phyloP scores from a whole-genome alignment of 2,329 filamentous ascomycete species.

The Cladosporium sp. region DNA sequence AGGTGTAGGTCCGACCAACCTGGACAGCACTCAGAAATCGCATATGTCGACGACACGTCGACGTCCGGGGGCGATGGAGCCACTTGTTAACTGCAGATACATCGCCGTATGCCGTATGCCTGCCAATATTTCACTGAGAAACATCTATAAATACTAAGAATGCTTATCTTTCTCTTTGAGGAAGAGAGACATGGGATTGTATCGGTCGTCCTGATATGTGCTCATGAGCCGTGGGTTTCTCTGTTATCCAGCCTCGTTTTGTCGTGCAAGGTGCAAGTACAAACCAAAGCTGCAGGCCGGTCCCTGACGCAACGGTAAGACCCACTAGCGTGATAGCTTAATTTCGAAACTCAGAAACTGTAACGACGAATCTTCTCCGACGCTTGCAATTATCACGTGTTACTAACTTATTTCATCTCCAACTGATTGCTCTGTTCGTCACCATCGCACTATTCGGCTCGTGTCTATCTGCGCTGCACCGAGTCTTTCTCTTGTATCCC shows the following conservation, averaged over 20 bases:
- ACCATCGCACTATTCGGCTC: not conserved
- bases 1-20: not conserved
- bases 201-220: not conserved
- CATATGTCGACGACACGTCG: not conserved
- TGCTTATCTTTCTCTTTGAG: not conserved
- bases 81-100: not conserved
- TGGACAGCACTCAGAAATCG: not conserved
- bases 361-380: not conserved
- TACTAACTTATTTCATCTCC: not conserved
- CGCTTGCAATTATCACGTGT: not conserved
- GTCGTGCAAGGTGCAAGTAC: not conserved
- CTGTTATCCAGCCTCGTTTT: not conserved
- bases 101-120: not conserved
- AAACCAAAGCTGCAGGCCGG: not conserved
- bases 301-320: not conserved
- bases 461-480: not conserved
- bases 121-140: not conserved
- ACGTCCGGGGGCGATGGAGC: not conserved
- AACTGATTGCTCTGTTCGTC: not conserved
- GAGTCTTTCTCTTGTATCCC: not conserved
- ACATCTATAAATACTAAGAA: not conserved
- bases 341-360: not conserved
- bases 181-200: not conserved
- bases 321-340: not conserved
- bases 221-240: not conserved